Evolutionary conservation across 2,329 filamentous ascomycete genomes (phyloP).

Genomic region (Aureobasidium sp.): DNA sequence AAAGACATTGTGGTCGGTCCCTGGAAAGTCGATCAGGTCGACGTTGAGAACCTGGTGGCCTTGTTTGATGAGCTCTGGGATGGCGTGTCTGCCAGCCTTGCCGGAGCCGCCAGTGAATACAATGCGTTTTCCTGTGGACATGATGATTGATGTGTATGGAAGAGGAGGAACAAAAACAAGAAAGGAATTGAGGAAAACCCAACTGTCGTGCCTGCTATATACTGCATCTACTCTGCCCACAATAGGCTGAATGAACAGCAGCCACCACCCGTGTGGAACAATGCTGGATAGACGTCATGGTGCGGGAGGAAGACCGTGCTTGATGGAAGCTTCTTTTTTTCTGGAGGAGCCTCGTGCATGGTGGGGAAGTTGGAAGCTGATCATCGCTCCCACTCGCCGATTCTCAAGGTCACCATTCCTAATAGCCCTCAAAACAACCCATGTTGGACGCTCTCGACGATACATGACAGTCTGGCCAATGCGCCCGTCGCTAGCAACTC

Average conservation of each 20-base stretch:
- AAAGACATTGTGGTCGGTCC: slow-evolving; percentile 33
- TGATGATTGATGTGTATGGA: neutral
- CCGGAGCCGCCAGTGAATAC: slow-evolving; percentile 52
- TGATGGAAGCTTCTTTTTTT: slow-evolving; percentile 5
- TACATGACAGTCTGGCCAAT: slow-evolving; percentile 25
- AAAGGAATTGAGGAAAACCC: neutral
- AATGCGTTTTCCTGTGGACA: slow-evolving; percentile 33
- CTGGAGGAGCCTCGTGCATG: neutral
- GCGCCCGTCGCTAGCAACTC: slow-evolving; percentile 14
- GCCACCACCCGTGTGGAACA: neutral
- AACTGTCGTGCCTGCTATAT: neutral
- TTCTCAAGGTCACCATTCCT: neutral
- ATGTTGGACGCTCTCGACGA: slow-evolving; percentile 13
- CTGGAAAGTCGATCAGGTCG: slow-evolving; percentile 42
- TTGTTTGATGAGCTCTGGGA: slow-evolving; percentile 44
- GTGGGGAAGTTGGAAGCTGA: neutral
- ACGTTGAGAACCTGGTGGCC: slow-evolving; percentile 50
- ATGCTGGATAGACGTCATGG: neutral
- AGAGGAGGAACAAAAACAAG: neutral
- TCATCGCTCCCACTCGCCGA: neutral
- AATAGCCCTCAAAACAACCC: neutral
- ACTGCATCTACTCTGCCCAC: neutral
- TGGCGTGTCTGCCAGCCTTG: slow-evolving; percentile 50
- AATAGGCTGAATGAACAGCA: neutral
- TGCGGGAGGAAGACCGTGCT: neutral